These are phyloP conservation scores for Scenedesmus sp. DNA, from an alignment of 163 green algal species.

Conservation along the genomic window DNA sequence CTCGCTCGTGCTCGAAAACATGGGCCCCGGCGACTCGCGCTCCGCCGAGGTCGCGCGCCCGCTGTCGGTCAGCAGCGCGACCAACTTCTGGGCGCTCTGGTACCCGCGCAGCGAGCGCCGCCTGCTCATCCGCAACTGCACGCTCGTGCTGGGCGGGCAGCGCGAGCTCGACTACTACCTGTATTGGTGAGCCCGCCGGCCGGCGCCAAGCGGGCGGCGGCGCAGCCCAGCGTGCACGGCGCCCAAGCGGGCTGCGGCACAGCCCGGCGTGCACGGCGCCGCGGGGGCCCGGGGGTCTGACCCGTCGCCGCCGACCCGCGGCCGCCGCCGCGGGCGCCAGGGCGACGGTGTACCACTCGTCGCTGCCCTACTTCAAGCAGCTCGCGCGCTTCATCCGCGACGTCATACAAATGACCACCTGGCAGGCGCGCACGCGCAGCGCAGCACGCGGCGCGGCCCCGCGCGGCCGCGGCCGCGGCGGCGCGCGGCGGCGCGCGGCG, in stretches of 20 bases:
- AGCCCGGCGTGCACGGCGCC: too few relatives aligned
- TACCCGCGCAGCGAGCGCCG: background rate
- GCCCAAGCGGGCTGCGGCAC: too few relatives aligned
- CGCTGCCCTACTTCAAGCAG: conserved; percentile 37
- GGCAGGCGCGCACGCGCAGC: conserved; percentile 26
- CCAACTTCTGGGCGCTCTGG: conserved; percentile 31
- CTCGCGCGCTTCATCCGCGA: conserved; percentile 33
- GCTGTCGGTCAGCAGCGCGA: conserved; percentile 24
- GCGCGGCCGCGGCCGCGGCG: too few relatives aligned
- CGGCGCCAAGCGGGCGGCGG: too few relatives aligned
- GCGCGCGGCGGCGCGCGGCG: too few relatives aligned
- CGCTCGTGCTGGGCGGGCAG: background rate
- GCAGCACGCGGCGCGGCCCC: too few relatives aligned
- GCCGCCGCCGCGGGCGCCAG: too few relatives aligned
- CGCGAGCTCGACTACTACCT: conserved; percentile 27
- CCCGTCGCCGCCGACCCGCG: too few relatives aligned
- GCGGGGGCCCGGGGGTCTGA: too few relatives aligned
- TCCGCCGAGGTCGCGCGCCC: conserved; percentile 28
- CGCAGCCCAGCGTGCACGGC: too few relatives aligned
- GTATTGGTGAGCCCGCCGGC: conserved; percentile 8
- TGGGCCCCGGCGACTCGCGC: conserved; percentile 18
- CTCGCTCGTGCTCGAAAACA: conserved; percentile 34
- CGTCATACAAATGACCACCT: conserved; percentile 1
- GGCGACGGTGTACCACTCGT: conserved; percentile 28
- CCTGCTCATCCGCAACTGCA: background rate